Evolutionary conservation across 169 alveolate species (phyloP), one percentile per base, ranked within the genome.

Genomic region (Babesia sp.): DNA sequence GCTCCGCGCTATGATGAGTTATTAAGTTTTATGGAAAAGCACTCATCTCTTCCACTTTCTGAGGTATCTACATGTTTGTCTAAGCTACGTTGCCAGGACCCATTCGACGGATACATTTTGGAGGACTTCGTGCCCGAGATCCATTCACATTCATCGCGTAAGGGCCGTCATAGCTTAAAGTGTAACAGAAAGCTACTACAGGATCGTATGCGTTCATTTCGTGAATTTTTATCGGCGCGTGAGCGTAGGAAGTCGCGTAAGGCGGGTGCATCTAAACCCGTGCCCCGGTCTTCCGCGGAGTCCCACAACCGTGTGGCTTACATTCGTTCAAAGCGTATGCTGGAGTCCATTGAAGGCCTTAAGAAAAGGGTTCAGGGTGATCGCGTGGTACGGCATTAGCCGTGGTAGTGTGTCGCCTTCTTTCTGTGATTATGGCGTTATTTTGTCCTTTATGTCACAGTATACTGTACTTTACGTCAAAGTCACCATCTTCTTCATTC

Each of bases 361-460:
- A 79, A 48, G 61, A 46, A 54, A 26, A 44, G 71, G 11, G 60
- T 33, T 29, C 29, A 56, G 39, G 41, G 26, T 8, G 63, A 37
- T 20, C 22, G 18, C 44, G 37, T 20, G 26, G 33, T 18, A 28
- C 33, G 41, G 34, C 41, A 41, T 8, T 42, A 26, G 46, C 8
- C 6, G 20, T 64, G 7, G 28, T 12, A 28, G 59, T 69, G 67
- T 42, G 50, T 36, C 36, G 24, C 24, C 51, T 8, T 0, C 44
- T 7, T 26, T 46, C 39, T 18, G 64, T 8, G 42, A 64, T 8
- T 54, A 79, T 79, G 87, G 81, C 85, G 82, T 73, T 81, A 51
- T 81, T 81, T 46, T 81, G 89, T 34, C 89, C 89, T 12, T 53
- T 81, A 22, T 81, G 89, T 36, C 89, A 81, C 69, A 81, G 89